Evolutionary conservation across 2,329 filamentous ascomycete species (phyloP), one percentile per base, ranked within the genome.

Genomic region (Phyllosticta capitalensis): DNA sequence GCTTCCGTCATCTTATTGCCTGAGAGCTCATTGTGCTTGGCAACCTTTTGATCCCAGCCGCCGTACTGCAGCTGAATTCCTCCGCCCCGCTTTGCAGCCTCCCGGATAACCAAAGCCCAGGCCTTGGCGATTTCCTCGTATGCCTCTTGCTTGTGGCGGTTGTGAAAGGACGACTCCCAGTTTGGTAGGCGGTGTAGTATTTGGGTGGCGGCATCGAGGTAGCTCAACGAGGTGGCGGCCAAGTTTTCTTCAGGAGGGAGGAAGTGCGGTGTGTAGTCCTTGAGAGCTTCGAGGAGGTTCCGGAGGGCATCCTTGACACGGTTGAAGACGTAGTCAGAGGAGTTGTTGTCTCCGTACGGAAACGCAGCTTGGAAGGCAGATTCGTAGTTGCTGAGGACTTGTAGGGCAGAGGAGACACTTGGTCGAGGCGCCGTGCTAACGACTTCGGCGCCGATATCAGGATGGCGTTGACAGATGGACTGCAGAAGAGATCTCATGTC

Each of bases 61-160:
- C 89, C 91, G 53, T 90, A 89, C 68, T 96, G 89, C 64, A 99
- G 71, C 64, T 90, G 85, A 67, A 97, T 94, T 33, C 94, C 94
- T 26, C 90, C 92, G 10, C 90, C 92, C 65, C 89, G 83, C 78
- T 97, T 97, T 21, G 88, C 86, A 1, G 91, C 90, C 73, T 99
- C 94, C 62, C 86, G 87, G 65, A 99, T 88, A 55, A 96, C 92
- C 65, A 95, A 74, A 17, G 90, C 86, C 94, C 94, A 99, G 1
- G 94, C 94, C 68, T 88, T 90, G 24, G 90, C 87, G 64, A 99
- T 92, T 70, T 97, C 94, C 68, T 99, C 92, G 70, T 99, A 99
- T 6, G 92, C 92, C 64, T 90, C 90, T 65, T 96, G 88, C 74
- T 96, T 96, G 77, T 95, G 90, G 67, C 96, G 83, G 65, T 92